Conservation (phyloP, 2,329 filamentous ascomycete species). For the Ilyonectria mors-panacis region DNA sequence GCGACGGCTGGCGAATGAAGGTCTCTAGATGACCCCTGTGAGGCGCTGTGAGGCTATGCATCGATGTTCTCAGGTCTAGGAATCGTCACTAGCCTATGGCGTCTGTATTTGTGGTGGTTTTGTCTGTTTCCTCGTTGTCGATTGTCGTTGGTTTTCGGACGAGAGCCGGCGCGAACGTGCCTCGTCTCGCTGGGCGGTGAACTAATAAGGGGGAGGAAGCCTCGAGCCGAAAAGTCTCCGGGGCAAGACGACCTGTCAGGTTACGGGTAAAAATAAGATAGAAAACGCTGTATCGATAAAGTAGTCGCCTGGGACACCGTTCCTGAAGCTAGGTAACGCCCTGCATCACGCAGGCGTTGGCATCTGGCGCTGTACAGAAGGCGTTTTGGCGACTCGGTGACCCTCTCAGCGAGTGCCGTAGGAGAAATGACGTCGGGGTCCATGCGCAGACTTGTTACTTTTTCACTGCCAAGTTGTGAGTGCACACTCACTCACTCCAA, state of each 20-base stretch:
- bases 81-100: neutral
- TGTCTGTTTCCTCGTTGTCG: neutral
- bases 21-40: neutral
- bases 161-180: constrained; percentile 1
- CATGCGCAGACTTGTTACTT: neutral
- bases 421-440: constrained; percentile 24
- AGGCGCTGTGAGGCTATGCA: neutral
- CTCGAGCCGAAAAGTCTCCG: constrained; percentile 7
- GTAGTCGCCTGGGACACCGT: neutral
- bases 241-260: neutral
- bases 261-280: neutral
- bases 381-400: neutral
- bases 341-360: neutral
- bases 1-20: constrained; percentile 6
- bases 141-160: constrained; percentile 16
- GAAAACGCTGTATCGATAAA: neutral
- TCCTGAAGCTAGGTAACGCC: neutral
- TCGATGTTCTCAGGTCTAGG: neutral
- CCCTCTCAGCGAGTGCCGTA: neutral
- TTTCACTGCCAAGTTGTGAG: too few species aligned
- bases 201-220: neutral
- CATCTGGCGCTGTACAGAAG: neutral
- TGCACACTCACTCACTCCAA: neutral
- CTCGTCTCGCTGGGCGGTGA: constrained; percentile 5
- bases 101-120: constrained; percentile 8